phyloP scores from a whole-genome alignment of 306 rosid genomes.

The Medicago lupulina region DNA sequence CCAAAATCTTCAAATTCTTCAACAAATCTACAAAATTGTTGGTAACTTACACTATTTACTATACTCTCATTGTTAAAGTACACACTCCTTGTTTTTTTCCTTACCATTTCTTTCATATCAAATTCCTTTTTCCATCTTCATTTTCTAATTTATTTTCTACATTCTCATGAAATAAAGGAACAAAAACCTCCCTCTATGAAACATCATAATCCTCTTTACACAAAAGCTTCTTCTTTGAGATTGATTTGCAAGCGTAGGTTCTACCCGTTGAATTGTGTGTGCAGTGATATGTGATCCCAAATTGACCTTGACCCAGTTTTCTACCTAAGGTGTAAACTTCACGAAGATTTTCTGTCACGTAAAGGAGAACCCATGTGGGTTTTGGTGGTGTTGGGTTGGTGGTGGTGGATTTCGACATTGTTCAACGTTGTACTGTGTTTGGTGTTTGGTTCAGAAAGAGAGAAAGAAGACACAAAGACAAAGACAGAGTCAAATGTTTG shows the following conservation, averaged over 20 bases:
- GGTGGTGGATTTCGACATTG: constrained; percentile 44
- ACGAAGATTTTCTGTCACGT: constrained; percentile 46
- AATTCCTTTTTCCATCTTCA: too few relatives aligned
- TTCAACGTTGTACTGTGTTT: background rate
- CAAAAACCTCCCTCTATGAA: too few relatives aligned
- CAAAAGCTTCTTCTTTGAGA: constrained; percentile 52
- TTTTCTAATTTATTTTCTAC: too few relatives aligned
- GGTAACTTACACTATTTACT: too few relatives aligned
- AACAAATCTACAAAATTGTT: too few relatives aligned
- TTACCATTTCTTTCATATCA: too few relatives aligned
- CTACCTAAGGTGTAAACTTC: constrained; percentile 54
- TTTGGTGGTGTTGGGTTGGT: constrained; percentile 36
- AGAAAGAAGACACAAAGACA: background rate
- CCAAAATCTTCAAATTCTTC: too few relatives aligned
- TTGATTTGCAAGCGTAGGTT: constrained; percentile 64
- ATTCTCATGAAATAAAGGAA: too few relatives aligned
- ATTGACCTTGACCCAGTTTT: constrained; percentile 62
- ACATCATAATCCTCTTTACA: constrained; percentile 60
- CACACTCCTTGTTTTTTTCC: too few relatives aligned
- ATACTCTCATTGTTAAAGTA: too few relatives aligned
- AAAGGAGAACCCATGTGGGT: constrained; percentile 54
- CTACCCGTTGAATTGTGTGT: constrained; percentile 52
- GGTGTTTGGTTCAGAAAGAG: background rate
- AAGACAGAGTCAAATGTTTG: background rate
- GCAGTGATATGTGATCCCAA: constrained; percentile 59